Conservation (phyloP, 805 yeast species). For the Candida pseudoglaebosa region DNA sequence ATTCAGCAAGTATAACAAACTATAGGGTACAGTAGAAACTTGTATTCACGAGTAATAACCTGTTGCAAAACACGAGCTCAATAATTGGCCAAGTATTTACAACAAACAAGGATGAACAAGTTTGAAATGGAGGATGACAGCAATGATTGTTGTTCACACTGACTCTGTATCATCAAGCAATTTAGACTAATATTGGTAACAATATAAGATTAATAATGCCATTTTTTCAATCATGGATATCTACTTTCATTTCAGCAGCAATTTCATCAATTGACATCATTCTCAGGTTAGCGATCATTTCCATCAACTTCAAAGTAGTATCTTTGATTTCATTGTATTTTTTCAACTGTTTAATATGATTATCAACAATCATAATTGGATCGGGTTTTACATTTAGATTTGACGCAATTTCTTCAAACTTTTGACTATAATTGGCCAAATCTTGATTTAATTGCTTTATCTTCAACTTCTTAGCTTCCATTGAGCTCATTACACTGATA, state of each 20-base stretch:
- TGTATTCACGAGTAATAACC: too few species aligned
- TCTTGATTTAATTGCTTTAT: background rate
- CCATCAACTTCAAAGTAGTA: slow-evolving; percentile 52
- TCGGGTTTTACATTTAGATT: slow-evolving; percentile 21
- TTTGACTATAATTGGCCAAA: background rate
- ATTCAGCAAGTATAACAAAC: too few species aligned
- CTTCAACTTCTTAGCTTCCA: background rate
- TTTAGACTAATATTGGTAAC: too few species aligned
- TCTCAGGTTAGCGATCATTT: slow-evolving; percentile 58
- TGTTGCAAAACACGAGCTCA: too few species aligned
- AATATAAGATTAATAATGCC: too few species aligned
- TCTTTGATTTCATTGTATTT: slow-evolving; percentile 63
- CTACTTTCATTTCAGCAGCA: slow-evolving; percentile 35
- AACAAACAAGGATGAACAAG: too few species aligned
- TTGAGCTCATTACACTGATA: background rate
- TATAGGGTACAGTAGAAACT: too few species aligned
- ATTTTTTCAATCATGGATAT: background rate
- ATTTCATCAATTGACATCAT: slow-evolving; percentile 44
- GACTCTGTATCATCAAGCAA: background rate
- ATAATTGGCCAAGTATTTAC: too few species aligned
- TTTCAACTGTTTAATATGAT: slow-evolving; percentile 51
- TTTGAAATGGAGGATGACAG: too few species aligned
- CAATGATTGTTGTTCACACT: too few species aligned
- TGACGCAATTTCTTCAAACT: background rate
- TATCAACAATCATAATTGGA: slow-evolving; percentile 44